Evolutionary conservation across 352 stramenopile genomes (phyloP), one percentile per base, ranked within the genome.

Genomic region (Globisporangium okanoganense): DNA sequence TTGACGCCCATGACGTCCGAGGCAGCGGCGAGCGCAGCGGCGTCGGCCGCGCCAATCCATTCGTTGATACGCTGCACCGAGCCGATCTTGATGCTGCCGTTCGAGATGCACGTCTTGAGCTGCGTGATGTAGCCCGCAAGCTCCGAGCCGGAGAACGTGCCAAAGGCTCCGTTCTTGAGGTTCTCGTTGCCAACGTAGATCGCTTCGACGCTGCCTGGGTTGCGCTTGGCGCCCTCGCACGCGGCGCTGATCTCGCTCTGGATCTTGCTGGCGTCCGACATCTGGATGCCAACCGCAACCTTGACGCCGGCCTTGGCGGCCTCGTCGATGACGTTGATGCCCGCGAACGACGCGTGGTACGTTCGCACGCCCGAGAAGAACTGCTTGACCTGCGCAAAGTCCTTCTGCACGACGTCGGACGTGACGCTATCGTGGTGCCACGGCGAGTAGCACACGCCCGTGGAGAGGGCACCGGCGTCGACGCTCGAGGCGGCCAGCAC

Each of bases 231-330:
- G 40, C 76, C 84, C 6, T 70, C 62, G 61, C 85, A 83, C 24
- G 80, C 79, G 25, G 84, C 81, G 31, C 82, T 36, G 61, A 93
- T 84, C 59, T 89, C 77, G 33, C 48, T 57, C n/a, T 78, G 61
- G n/a, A 84, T 73, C 0, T 31, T 36, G 2, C 35, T 22, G 25
- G 63, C 12, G 65, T 90, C 79, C 24, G 72, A 70, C 50, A 89
- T 77, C 67, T 88, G 76, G 43, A 93, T 75, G 53, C 84, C 84
- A 20, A 78, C 73, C 6, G 78, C 72, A 47, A 91, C 47, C 65
- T 88, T 81, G 31, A 92, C 35, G 7, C 75, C 78, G 22, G 60
- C 70, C 0, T 44, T 31, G 3, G 71, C 67, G 3, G 78, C 81
- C 1, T 76, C 40, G 25, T 82, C 57, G n/a, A n/a, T n/a, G n/a